Percentiles rank a stretch among this genome's conserved stretches.
Evolutionary conservation across 2,329 filamentous ascomycete species (phyloP).

Genomic region (Raffaelea arxii): DNA sequence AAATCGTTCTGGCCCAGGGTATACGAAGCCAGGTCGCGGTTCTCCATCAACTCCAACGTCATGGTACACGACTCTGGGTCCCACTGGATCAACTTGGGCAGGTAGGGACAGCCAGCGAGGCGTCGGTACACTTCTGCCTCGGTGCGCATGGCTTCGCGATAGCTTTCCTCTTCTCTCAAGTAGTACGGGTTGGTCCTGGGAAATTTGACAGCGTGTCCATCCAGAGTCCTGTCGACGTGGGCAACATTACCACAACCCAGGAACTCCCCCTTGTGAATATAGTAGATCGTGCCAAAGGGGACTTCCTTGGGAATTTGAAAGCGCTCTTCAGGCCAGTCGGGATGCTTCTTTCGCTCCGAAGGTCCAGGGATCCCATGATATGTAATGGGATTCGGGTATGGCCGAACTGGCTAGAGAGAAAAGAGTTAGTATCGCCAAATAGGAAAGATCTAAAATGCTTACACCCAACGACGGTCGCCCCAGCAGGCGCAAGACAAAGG

Average conservation of each 20-base stretch:
- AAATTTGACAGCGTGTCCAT: conserved; percentile 10
- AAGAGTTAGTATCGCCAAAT: too few relatives aligned
- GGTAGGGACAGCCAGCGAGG: conserved; percentile 5
- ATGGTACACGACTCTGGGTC: conserved; percentile 4
- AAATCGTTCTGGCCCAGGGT: not conserved
- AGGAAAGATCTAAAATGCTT: too few relatives aligned
- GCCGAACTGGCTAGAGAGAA: too few relatives aligned
- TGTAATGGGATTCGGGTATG: too few relatives aligned
- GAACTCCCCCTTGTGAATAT: not conserved
- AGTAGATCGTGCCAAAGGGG: not conserved
- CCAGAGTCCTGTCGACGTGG: not conserved
- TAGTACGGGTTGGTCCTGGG: conserved; percentile 6
- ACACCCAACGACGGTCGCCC: too few relatives aligned
- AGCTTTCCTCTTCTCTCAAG: conserved; percentile 1
- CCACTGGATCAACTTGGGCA: conserved; percentile 4
- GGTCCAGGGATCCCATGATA: too few relatives aligned
- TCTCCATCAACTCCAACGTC: conserved; percentile 8
- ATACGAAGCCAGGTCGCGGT: conserved; percentile 6
- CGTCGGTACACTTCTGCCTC: conserved; percentile 7
- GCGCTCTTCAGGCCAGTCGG: too few relatives aligned
- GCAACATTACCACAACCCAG: not conserved
- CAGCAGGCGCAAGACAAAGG: too few relatives aligned
- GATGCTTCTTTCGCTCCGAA: too few relatives aligned
- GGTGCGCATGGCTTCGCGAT: conserved; percentile 7
- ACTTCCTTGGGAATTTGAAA: not conserved